phyloP scores from a whole-genome alignment of 208 protist species.

The Acanthamoeba sp. region DNA sequence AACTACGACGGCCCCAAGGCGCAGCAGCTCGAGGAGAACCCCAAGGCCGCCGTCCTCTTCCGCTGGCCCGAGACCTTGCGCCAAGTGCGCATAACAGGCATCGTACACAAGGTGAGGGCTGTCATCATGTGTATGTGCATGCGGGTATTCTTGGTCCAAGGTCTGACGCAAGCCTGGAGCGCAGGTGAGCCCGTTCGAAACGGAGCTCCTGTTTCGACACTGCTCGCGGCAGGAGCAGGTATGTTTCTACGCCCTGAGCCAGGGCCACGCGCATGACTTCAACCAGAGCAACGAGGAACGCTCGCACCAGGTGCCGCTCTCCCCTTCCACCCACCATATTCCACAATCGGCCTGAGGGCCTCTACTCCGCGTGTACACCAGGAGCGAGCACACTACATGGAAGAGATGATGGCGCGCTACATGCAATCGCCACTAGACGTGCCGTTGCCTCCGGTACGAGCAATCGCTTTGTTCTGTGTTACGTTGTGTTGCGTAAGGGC shows the following conservation, averaged over 20 bases:
- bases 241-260: slow-evolving; percentile 32
- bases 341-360: too few relatives aligned
- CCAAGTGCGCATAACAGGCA: slow-evolving; percentile 52
- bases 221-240: slow-evolving; percentile 16
- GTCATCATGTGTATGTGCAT: not conserved
- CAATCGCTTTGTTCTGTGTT: too few relatives aligned
- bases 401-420: not conserved
- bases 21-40: slow-evolving; percentile 39
- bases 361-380: too few relatives aligned
- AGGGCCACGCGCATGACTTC: not conserved
- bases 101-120: not conserved
- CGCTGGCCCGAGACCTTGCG: slow-evolving; percentile 7
- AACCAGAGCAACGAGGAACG: slow-evolving; percentile 23
- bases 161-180: not conserved
- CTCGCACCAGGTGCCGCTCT: not conserved
- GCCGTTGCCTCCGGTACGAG: not conserved
- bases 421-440: not conserved
- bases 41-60: not conserved
- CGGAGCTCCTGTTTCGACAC: not conserved
- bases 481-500: not conserved
- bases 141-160: not conserved
- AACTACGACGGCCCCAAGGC: slow-evolving; percentile 54
- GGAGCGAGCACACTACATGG: too few relatives aligned
- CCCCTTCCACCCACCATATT: too few relatives aligned
- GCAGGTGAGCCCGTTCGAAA: not conserved